These are phyloP conservation scores for Drosera spatulata DNA, from an alignment of 179 eudicot species.

Conservation along the genomic window DNA sequence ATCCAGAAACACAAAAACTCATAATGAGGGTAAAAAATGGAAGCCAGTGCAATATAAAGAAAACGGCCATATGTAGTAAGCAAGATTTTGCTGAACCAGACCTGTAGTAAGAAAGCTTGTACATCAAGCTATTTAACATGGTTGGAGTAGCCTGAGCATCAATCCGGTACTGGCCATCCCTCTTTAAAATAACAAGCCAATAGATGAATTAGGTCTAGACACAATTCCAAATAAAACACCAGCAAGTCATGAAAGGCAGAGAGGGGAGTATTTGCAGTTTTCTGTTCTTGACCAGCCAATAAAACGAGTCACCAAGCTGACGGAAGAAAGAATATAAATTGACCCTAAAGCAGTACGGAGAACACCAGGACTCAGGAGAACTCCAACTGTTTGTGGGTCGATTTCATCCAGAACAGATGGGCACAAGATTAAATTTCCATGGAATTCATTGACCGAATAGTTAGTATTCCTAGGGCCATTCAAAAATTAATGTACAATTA, in stretches of 20 bases:
- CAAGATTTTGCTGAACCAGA: conserved; percentile 18
- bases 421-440: background rate
- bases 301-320: no score
- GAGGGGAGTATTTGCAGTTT: background rate
- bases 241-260: background rate
- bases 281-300: no score
- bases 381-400: background rate
- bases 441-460: background rate
- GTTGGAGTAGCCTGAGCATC: conserved; percentile 91
- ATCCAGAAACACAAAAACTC: conserved; percentile 5
- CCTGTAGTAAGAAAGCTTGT: conserved; percentile 94
- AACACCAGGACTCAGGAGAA: background rate
- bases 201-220: background rate
- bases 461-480: background rate
- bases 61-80: background rate
- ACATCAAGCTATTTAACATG: conserved; percentile 90
- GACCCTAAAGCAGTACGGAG: background rate
- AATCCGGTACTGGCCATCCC: conserved; percentile 94
- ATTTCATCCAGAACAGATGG: background rate
- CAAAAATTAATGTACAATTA: background rate
- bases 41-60: background rate
- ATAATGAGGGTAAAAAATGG: background rate
- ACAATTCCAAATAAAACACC: background rate
- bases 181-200: conserved; percentile 24
- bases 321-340: no score